phyloP scores from a whole-genome alignment of 225 moss, liverwort and hornwort genomes.

The Rhytidiadelphus loreus region DNA sequence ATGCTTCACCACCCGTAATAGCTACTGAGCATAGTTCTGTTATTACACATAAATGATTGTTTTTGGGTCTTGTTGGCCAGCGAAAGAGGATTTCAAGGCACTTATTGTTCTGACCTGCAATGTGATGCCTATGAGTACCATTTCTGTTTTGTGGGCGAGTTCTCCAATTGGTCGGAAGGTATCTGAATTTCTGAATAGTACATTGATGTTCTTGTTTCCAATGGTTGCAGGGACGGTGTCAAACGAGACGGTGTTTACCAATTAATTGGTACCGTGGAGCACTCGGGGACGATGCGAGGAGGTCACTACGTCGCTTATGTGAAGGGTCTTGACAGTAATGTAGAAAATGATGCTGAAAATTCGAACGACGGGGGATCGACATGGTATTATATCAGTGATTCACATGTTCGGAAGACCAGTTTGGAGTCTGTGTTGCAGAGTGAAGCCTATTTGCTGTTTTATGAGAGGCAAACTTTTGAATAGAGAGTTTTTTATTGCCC shows the following conservation, averaged over 20 bases:
- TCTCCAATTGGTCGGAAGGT: background rate
- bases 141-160: background rate
- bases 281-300: slow-evolving; percentile 76
- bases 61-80: background rate
- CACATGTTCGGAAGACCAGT: slow-evolving; percentile 62
- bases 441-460: slow-evolving; percentile 84
- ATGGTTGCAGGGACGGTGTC: slow-evolving; percentile 49
- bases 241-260: slow-evolving; percentile 37
- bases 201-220: background rate
- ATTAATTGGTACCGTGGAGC: slow-evolving; percentile 81
- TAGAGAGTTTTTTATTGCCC: background rate
- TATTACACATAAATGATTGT: background rate
- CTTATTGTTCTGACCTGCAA: background rate
- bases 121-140: background rate
- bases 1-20: background rate
- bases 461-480: slow-evolving; percentile 39
- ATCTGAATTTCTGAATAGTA: background rate
- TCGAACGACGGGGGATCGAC: slow-evolving; percentile 19
- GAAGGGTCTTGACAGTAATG: slow-evolving; percentile 25
- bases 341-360: background rate
- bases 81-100: background rate
- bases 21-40: background rate
- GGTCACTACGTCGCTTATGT: slow-evolving; percentile 91
- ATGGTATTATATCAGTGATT: slow-evolving; percentile 85
- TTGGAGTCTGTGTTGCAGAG: slow-evolving; percentile 77